Base-by-base conservation (phyloP, 225 moss, liverwort and hornwort genomes). In the Anthoceros angustus region DNA sequence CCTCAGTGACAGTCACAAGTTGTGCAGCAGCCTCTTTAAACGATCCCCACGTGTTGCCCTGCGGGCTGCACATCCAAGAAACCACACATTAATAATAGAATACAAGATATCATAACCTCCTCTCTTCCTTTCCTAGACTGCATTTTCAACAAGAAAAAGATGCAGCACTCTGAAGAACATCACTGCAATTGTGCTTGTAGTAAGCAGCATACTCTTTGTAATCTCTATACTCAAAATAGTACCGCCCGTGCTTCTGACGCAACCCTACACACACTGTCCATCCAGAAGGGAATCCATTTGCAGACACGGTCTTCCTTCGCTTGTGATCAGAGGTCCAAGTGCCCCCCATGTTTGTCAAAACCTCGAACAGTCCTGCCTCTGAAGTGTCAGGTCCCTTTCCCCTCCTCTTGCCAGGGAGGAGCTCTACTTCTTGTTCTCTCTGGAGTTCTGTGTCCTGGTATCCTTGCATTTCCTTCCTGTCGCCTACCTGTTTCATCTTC, bases 181-280 rank as follows among this genome's bases (percentile, higher is more conserved):
- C 5, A 15, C 18, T 32, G n/a, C 16, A 55, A 55, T 23, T 55
- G 18, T 8, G 23, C 7, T 15, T 10, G 9, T 7, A 15, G 40
- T 41, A 43, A 8, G 32, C 18, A 18, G 65, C 82, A 25, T 42
- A 83, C 83, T 79, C 79, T 68, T 66, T 71, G 76, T 79, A 83
- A 41, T 80, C 68, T 73, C 73, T 70, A 45, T 77, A 83, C 62
- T 77, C 79, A 24, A 79, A 80, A 5, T 77, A 75, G 0, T 69
- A 66, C 55, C 73, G 73, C 42, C 77, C 80, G 20, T 67, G 61
- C 65, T 75, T 76, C 21, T 69, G 70, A 39, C 68, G 76, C 69
- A 77, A 67, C 45, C 78, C 70, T n/a, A 78, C 76, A 43, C 62
- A 61, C 41, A 78, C 77, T n/a, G 83, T 83, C 83, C 83, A 83